Base-by-base conservation (phyloP, 2,329 filamentous ascomycete species). In the Neonectria ditissima region DNA sequence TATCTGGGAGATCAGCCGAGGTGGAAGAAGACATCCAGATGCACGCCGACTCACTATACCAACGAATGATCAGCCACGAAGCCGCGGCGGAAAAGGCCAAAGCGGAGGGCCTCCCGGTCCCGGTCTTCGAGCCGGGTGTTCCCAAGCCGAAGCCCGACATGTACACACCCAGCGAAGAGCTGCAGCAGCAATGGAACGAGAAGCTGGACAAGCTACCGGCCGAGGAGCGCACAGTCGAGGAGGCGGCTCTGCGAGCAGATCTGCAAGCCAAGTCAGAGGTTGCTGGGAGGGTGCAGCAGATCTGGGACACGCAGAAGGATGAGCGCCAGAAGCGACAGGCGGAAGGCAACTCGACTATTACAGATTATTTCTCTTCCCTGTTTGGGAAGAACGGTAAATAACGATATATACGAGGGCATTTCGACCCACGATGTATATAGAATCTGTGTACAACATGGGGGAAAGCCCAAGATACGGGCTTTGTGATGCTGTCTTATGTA, bases 11-110 rank as follows among this genome's bases (percentile, higher is more conserved):
- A 22, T 82, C 90, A 9, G 81, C 85, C 0, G 85, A 89, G 30
- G 86, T 92, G 55, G 92, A 97, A 72, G 94, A 97, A 77, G 88
- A 91, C 70, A 93, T 99, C 65, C 96, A 98, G 80, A 93, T 98
- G 90, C 94, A 97, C 78, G 95, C 95, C 63, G 96, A 99, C 81
- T 88, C 88, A 67, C 84, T 99, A 43, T 99, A 94, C 79, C 92
- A 95, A 74, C 89, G 91, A 71, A 93, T 98, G 90, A 79, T 97
- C 39, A 86, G 88, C 65, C 93, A 97, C 76, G 95, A 99, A 79
- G 84, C 83, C 20, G 87, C 86, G 66, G 88, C 92, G n/a, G 88
- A 91, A 67, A 85, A 89, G 72, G 92, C 91, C 37, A 89, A 89
- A 77, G 82, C 84, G 57, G 85, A 87, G 68, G 88, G 88, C 28